A percentile compares a stretch with the other conserved stretches of the same genome.
These are phyloP conservation scores for Hygrophoropsis aurantiaca DNA, from an alignment of 768 basidiomycete species.

Conservation along the genomic window DNA sequence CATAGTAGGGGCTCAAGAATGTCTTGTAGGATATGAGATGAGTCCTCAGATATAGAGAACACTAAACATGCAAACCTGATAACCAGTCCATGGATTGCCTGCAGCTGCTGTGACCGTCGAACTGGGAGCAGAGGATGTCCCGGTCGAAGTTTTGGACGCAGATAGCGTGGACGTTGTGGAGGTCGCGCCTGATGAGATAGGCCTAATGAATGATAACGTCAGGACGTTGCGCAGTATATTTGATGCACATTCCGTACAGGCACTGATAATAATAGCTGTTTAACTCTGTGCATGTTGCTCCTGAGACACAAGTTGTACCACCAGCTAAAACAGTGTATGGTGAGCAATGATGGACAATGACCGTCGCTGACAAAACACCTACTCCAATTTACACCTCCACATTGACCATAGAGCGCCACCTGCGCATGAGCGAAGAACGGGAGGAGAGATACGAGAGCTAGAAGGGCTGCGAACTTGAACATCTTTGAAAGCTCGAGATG, in stretches of 20 bases:
- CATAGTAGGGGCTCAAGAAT: constrained; percentile 57
- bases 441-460: constrained; percentile 41
- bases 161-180: constrained; percentile 17
- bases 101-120: constrained; percentile 39
- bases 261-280: constrained; percentile 37
- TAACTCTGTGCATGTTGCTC: constrained; percentile 26
- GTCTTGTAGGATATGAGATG: constrained; percentile 28
- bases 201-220: background rate
- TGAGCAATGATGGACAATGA: background rate
- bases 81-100: constrained; percentile 55
- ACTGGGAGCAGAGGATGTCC: constrained; percentile 23
- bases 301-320: constrained; percentile 31
- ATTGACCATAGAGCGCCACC: constrained; percentile 47
- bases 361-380: constrained; percentile 17
- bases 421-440: constrained; percentile 46
- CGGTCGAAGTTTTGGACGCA: constrained; percentile 10
- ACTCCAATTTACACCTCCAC: constrained; percentile 55
- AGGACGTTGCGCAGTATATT: too few species aligned
- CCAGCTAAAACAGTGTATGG: constrained; percentile 18
- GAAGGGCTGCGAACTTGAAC: constrained; percentile 47
- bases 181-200: constrained; percentile 7
- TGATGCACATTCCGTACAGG: constrained; percentile 27
- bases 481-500: constrained; percentile 27
- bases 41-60: background rate
- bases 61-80: constrained; percentile 31